Evolutionary conservation across 768 basidiomycete species (phyloP).

Genomic region (Amanita rimosa): DNA sequence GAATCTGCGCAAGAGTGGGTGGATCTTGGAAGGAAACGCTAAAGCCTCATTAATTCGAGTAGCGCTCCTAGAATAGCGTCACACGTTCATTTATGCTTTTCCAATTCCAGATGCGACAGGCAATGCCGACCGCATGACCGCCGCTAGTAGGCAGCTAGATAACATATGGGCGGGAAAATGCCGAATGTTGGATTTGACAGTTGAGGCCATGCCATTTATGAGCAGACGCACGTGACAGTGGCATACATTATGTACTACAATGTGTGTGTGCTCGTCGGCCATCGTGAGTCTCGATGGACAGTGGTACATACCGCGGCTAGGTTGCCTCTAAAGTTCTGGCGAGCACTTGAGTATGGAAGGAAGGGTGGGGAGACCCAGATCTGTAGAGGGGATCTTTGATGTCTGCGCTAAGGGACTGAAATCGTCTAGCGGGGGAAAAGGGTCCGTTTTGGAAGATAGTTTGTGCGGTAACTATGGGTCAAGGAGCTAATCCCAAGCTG

Average conservation of each 20-base stretch:
- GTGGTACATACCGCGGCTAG: neutral
- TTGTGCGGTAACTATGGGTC: slow-evolving; percentile 1
- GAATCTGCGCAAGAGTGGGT: neutral
- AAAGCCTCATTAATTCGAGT: neutral
- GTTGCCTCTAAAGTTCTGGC: neutral
- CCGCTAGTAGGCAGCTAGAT: too few species aligned
- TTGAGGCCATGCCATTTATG: neutral
- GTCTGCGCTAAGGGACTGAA: neutral
- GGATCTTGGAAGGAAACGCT: neutral
- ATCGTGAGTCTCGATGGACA: neutral
- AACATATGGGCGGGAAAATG: neutral
- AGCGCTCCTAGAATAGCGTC: neutral
- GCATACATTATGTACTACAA: too few species aligned
- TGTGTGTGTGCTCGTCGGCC: neutral
- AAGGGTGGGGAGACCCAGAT: neutral
- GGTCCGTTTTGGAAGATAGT: neutral
- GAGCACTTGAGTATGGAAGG: too few species aligned
- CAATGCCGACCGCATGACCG: neutral
- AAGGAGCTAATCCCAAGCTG: slow-evolving; percentile 1
- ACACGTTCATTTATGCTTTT: slow-evolving; percentile 4
- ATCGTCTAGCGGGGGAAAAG: neutral
- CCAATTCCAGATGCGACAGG: neutral
- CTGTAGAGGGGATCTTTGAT: neutral
- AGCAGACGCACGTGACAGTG: neutral
- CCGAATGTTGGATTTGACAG: neutral